Conservation (phyloP, 306 rosid species). For the Corylus avellana region DNA sequence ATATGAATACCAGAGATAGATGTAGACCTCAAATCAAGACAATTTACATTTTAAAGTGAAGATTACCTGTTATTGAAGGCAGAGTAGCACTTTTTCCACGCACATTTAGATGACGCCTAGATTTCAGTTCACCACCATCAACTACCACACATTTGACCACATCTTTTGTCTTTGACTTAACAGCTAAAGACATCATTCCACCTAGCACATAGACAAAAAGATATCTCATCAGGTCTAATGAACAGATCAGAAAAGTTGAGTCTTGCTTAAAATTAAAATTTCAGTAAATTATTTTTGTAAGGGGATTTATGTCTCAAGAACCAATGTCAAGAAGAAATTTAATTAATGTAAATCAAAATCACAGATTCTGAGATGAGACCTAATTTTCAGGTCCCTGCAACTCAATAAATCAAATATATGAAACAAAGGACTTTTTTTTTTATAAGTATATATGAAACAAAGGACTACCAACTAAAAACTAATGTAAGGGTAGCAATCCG, state of each 20-base stretch:
- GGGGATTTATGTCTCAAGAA: background rate
- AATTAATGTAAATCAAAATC: constrained; percentile 1
- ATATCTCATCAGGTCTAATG: constrained; percentile 4
- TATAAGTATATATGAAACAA: background rate
- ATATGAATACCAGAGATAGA: background rate
- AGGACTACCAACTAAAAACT: background rate
- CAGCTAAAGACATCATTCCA: constrained; percentile 96
- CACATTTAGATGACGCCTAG: constrained; percentile 95
- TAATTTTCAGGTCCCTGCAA: background rate
- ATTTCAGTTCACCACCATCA: constrained; percentile 94
- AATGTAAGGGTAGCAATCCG: constrained; percentile 13
- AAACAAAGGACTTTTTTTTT: background rate
- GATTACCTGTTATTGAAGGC: constrained; percentile 91
- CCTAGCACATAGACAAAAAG: constrained; percentile 48
- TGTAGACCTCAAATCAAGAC: background rate
- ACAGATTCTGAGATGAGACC: background rate
- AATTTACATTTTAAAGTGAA: constrained; percentile 12
- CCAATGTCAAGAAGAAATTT: background rate
- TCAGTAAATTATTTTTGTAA: background rate
- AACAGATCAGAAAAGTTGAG: constrained; percentile 11
- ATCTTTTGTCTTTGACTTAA: constrained; percentile 73
- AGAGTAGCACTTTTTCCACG: constrained; percentile 97
- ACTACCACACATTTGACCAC: constrained; percentile 77
- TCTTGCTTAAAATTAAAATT: too few relatives aligned
- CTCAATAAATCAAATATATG: background rate